Evolutionary conservation across 495 filamentous ascomycete species (phyloP).

Genomic region (Haplographium delicatum): DNA sequence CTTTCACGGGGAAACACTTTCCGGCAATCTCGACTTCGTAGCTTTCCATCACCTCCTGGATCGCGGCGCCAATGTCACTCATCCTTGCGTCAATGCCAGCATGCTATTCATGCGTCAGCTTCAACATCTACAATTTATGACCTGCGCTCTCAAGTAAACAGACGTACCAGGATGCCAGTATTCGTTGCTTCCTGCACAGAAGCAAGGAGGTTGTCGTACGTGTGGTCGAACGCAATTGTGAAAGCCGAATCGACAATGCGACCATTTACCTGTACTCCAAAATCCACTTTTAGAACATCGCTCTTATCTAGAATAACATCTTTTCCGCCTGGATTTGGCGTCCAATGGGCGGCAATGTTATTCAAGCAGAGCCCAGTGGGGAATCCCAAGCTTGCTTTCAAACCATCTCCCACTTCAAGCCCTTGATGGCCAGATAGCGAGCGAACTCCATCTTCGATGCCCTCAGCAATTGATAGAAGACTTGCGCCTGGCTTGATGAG

Average conservation of each 20-base stretch:
- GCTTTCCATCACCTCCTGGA: constrained; percentile 86
- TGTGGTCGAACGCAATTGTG: constrained; percentile 78
- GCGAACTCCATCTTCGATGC: constrained; percentile 79
- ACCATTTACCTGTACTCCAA: constrained; percentile 86
- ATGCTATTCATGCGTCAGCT: constrained; percentile 36
- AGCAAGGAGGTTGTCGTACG: constrained; percentile 74
- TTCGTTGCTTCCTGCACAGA: constrained; percentile 87
- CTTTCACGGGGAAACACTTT: constrained; percentile 71
- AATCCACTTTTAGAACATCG: constrained; percentile 90
- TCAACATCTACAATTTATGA: not conserved
- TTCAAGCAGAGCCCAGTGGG: constrained; percentile 85
- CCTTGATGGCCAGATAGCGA: constrained; percentile 72
- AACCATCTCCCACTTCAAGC: constrained; percentile 69
- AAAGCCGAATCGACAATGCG: constrained; percentile 90
- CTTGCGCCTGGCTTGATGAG: constrained; percentile 72
- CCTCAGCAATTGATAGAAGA: constrained; percentile 78
- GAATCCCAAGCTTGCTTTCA: constrained; percentile 81
- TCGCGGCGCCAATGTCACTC: constrained; percentile 66
- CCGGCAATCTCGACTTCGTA: constrained; percentile 78
- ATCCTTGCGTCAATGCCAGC: constrained; percentile 79
- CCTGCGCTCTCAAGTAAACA: not conserved
- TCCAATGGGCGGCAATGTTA: constrained; percentile 82
- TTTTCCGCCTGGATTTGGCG: constrained; percentile 79
- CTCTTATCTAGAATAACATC: constrained; percentile 72
- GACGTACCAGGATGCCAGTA: constrained; percentile 59